These are phyloP conservation scores for Malassezia sp. DNA, from an alignment of 1,284 basidiomycete species.

Conservation along the genomic window DNA sequence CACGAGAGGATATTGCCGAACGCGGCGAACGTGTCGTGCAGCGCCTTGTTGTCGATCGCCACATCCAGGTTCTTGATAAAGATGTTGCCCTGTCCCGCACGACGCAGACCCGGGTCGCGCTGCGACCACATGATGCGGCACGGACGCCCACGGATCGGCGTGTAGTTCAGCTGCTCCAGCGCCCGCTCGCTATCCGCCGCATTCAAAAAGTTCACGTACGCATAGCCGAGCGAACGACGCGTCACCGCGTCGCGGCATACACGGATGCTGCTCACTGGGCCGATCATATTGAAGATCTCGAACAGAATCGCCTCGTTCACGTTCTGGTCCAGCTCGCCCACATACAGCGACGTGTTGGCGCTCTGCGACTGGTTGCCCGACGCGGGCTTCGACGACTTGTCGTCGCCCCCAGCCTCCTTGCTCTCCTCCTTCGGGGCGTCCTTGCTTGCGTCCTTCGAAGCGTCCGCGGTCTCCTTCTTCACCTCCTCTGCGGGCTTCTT, in stretches of 20 bases:
- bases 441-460: conserved; percentile 8
- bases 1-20: conserved; percentile 98
- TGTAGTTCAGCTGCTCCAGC: conserved; percentile 98
- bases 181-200: conserved; percentile 94
- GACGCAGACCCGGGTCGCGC: conserved; percentile 95
- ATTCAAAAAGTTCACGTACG: conserved; percentile 99
- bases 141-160: conserved; percentile 91
- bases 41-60: conserved; percentile 98
- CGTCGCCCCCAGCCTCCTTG: neutral
- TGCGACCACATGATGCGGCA: conserved; percentile 99
- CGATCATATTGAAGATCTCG: conserved; percentile 99
- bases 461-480: neutral
- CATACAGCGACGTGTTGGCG: conserved; percentile 71
- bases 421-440: conserved; percentile 1
- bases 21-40: conserved; percentile 98
- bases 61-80: conserved; percentile 99
- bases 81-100: conserved; percentile 98
- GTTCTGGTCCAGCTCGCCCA: conserved; percentile 92
- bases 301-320: conserved; percentile 99
- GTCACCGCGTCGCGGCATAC: conserved; percentile 99
- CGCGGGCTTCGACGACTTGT: conserved; percentile 6
- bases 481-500: conserved; percentile 3
- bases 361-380: conserved; percentile 14
- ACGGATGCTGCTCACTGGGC: conserved; percentile 95
- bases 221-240: conserved; percentile 97